phyloP scores from a whole-genome alignment of 202 grass and related monocot species.

The Eragrostis tef region DNA sequence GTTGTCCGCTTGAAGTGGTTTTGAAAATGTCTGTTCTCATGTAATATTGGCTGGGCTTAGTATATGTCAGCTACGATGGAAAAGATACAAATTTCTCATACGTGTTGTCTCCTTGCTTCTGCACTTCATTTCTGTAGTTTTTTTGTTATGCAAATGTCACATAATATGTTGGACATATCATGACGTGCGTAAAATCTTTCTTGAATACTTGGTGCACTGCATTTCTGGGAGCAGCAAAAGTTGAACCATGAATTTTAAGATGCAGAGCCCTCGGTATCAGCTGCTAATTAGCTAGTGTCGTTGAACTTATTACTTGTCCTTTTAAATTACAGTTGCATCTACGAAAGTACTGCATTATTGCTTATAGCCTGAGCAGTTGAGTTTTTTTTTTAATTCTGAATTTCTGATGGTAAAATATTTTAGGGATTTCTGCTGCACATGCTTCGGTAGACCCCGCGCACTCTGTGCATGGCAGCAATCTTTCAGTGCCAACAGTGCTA shows the following conservation, averaged over 20 bases:
- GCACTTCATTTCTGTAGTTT: background rate
- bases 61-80: background rate
- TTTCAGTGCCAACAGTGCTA: constrained; percentile 71
- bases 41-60: background rate
- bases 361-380: background rate
- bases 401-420: constrained; percentile 24
- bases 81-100: background rate
- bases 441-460: constrained; percentile 69
- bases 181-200: background rate
- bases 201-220: constrained; percentile 6
- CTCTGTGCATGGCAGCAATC: constrained; percentile 66
- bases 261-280: background rate
- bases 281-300: background rate
- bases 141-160: background rate
- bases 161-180: background rate
- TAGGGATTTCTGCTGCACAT: constrained; percentile 56
- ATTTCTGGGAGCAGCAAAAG: background rate
- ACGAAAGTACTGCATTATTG: background rate
- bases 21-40: background rate
- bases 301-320: background rate
- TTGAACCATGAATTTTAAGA: background rate
- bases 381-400: background rate
- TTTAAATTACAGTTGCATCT: background rate
- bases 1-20: background rate
- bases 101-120: too few relatives aligned